These are phyloP conservation scores for Manihot esculenta DNA, from an alignment of 441 rosid genomes.

Conservation along the genomic window DNA sequence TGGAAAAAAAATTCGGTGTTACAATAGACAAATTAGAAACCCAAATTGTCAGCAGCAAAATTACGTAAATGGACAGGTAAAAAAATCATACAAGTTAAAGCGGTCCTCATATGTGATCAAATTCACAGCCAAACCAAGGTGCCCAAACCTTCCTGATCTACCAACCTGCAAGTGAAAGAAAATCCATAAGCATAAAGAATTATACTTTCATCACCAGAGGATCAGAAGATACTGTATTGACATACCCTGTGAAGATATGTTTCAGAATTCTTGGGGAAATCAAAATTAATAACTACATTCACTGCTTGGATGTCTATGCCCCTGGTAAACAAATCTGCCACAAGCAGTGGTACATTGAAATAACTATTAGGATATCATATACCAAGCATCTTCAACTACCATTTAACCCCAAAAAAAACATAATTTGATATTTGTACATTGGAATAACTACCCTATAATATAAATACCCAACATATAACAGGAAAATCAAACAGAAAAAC, in stretches of 20 bases:
- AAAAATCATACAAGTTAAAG: conserved; percentile 74
- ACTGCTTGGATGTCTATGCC: conserved; percentile 99
- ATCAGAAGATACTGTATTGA: neutral
- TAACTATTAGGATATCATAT: conserved; percentile 24
- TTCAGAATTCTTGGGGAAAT: conserved; percentile 93
- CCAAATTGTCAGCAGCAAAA: neutral
- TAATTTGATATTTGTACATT: no score
- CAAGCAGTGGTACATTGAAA: neutral
- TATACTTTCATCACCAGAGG: neutral
- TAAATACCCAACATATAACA: no score
- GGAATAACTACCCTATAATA: no score
- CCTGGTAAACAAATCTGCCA: conserved; percentile 89
- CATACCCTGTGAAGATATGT: conserved; percentile 98
- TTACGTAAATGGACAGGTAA: neutral
- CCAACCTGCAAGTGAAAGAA: conserved; percentile 61
- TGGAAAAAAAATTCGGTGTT: conserved; percentile 1
- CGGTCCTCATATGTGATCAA: conserved; percentile 98
- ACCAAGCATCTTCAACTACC: neutral
- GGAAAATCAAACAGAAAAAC: no score
- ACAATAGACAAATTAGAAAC: conserved; percentile 12
- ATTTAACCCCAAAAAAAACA: neutral
- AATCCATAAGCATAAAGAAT: conserved; percentile 1
- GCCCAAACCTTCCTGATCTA: conserved; percentile 98
- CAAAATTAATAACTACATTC: conserved; percentile 95
- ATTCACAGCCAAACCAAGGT: conserved; percentile 98